Percentiles rank a stretch among this genome's conserved stretches.
These are phyloP conservation scores for Boechera divaricarpa DNA, from an alignment of 345 rosid genomes.

Conservation along the genomic window DNA sequence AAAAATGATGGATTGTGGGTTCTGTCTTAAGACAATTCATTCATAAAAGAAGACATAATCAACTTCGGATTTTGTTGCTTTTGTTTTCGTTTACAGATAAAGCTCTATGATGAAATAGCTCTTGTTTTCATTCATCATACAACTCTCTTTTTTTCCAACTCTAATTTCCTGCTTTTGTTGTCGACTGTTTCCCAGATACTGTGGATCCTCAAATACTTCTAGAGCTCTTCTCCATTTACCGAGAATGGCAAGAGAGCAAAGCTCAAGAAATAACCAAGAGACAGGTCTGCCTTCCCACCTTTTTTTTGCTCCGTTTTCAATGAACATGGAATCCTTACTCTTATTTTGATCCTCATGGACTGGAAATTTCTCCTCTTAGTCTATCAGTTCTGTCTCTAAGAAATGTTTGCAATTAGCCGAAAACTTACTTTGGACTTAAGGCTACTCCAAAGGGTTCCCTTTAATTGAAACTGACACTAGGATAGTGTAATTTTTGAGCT, in stretches of 20 bases:
- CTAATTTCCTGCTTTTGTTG: background rate
- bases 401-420: background rate
- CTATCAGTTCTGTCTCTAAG: background rate
- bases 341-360: background rate
- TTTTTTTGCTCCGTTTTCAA: background rate
- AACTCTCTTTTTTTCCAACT: background rate
- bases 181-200: conserved; percentile 48
- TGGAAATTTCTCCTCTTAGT: background rate
- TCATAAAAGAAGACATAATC: background rate
- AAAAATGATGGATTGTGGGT: background rate
- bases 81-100: background rate
- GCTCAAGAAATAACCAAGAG: conserved; percentile 64
- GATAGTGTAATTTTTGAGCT: conserved; percentile 1
- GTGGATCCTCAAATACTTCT: conserved; percentile 77
- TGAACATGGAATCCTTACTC: background rate
- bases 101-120: background rate
- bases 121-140: background rate
- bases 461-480: background rate
- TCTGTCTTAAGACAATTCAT: background rate
- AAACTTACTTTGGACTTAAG: background rate
- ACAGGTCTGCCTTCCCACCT: conserved; percentile 55
- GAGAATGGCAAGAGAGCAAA: conserved; percentile 79
- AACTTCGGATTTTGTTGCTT: background rate
- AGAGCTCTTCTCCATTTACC: conserved; percentile 86
- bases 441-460: background rate